phyloP scores from a whole-genome alignment of 495 filamentous ascomycete genomes.

The Aspergillus biplanus region DNA sequence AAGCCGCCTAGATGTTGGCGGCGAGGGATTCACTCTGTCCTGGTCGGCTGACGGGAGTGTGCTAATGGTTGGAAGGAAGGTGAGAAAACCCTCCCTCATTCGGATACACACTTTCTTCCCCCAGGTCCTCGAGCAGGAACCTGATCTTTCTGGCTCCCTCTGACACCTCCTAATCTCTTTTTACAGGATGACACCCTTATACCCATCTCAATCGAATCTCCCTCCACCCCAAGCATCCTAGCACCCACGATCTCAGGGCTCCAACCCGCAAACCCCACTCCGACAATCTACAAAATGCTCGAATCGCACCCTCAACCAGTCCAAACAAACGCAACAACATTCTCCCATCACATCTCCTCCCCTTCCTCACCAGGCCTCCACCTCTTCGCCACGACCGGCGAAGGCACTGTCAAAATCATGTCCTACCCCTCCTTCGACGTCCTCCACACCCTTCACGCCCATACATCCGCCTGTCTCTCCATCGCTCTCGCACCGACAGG shows the following conservation, averaged over 20 bases:
- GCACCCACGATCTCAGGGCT: slow-evolving; percentile 17
- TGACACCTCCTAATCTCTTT: not conserved
- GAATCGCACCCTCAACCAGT: slow-evolving; percentile 68
- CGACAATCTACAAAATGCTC: slow-evolving; percentile 49
- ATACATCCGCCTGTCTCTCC: slow-evolving; percentile 77
- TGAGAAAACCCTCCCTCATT: slow-evolving; percentile 34
- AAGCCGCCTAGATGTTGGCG: slow-evolving; percentile 79
- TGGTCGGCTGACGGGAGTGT: slow-evolving; percentile 88
- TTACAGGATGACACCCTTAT: slow-evolving; percentile 72
- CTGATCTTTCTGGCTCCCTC: too few relatives aligned
- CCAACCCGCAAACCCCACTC: slow-evolving; percentile 20
- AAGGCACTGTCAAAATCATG: slow-evolving; percentile 80
- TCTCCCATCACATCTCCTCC: slow-evolving; percentile 64
- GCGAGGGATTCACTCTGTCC: slow-evolving; percentile 78
- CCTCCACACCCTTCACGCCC: slow-evolving; percentile 72
- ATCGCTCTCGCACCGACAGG: slow-evolving; percentile 75
- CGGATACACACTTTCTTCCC: too few relatives aligned
- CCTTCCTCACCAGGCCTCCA: slow-evolving; percentile 42
- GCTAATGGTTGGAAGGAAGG: slow-evolving; percentile 84
- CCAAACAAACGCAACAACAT: slow-evolving; percentile 81
- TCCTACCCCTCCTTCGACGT: slow-evolving; percentile 60
- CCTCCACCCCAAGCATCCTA: slow-evolving; percentile 41
- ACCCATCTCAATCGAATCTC: slow-evolving; percentile 58
- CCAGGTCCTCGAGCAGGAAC: not conserved
- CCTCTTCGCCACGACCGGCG: slow-evolving; percentile 80